A percentile compares a stretch with the other conserved stretches of the same genome.
Evolutionary conservation across 192 early-diverging fungal genomes (phyloP).

Genomic region (Gaertneriomyces semiglobifer): DNA sequence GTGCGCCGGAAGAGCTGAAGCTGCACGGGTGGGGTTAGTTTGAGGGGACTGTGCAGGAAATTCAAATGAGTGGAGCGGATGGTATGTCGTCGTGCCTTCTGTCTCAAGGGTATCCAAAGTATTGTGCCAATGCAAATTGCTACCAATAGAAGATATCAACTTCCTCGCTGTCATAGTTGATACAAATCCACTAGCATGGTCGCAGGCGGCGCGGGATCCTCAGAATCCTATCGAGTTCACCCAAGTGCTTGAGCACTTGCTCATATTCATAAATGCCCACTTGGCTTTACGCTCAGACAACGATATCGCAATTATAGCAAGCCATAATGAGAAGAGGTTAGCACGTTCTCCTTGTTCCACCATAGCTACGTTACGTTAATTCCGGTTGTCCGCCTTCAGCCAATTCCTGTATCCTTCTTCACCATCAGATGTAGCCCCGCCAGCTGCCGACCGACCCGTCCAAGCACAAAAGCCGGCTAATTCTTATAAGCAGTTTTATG

Average conservation of each 20-base stretch:
- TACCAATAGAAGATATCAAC: constrained; percentile 24
- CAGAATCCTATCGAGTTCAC: constrained; percentile 56
- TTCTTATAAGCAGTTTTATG: constrained; percentile 47
- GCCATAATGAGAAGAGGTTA: constrained; percentile 34
- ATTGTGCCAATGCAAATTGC: neutral
- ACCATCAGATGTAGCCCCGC: neutral
- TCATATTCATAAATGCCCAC: constrained; percentile 91
- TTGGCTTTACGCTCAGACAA: constrained; percentile 86
- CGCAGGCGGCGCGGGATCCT: constrained; percentile 27
- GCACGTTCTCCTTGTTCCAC: no score
- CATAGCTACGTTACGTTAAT: neutral
- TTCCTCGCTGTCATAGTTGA: constrained; percentile 81
- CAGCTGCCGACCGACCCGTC: neutral
- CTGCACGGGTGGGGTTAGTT: no score
- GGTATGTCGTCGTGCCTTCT: no score
- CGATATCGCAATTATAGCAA: constrained; percentile 77
- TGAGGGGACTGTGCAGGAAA: no score
- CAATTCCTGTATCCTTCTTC: constrained; percentile 23
- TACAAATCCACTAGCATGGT: constrained; percentile 77
- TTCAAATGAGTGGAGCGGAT: no score
- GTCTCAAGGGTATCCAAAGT: no score
- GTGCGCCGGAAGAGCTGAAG: no score
- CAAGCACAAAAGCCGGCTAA: constrained; percentile 37
- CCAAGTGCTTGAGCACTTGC: constrained; percentile 69
- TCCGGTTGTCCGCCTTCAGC: neutral